Percentiles rank a stretch among this genome's conserved stretches.
These are phyloP conservation scores for Cadophora sp. DNA, from an alignment of 2,329 filamentous ascomycete species.

Conservation along the genomic window DNA sequence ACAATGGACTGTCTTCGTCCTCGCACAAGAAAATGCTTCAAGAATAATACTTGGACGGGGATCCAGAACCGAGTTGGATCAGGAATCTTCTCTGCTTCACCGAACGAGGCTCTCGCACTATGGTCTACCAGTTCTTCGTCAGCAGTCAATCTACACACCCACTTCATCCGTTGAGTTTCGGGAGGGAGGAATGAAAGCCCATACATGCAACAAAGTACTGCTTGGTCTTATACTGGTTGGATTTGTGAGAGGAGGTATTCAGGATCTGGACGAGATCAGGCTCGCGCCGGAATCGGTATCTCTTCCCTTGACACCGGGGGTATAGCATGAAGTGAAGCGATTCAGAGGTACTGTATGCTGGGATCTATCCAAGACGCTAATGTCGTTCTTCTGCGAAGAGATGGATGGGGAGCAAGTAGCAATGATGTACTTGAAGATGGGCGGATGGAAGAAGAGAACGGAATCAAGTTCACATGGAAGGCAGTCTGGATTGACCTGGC, in stretches of 20 bases:
- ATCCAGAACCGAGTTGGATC: neutral
- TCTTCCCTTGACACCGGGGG: neutral
- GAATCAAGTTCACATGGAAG: slow-evolving; percentile 1
- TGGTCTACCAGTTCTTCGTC: neutral
- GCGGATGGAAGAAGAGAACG: slow-evolving; percentile 11
- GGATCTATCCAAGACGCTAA: slow-evolving; percentile 30
- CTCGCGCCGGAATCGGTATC: neutral
- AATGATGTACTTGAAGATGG: slow-evolving; percentile 27
- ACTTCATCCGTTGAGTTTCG: neutral
- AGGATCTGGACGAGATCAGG: slow-evolving; percentile 2
- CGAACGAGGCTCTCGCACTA: neutral
- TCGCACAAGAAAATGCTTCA: neutral
- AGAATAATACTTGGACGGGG: neutral
- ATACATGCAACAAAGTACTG: slow-evolving; percentile 6
- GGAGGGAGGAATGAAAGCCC: neutral
- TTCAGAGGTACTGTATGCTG: slow-evolving; percentile 11
- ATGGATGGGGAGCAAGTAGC: slow-evolving; percentile 25
- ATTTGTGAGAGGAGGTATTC: neutral
- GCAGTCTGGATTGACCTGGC: neutral
- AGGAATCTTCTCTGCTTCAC: neutral
- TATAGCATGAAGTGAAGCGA: slow-evolving; percentile 13
- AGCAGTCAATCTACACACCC: neutral
- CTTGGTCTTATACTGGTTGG: neutral
- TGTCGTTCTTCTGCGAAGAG: slow-evolving; percentile 17
- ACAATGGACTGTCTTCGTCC: neutral